phyloP scores from a whole-genome alignment of 306 rosid species.

The Ammopiptanthus mongolicus region DNA sequence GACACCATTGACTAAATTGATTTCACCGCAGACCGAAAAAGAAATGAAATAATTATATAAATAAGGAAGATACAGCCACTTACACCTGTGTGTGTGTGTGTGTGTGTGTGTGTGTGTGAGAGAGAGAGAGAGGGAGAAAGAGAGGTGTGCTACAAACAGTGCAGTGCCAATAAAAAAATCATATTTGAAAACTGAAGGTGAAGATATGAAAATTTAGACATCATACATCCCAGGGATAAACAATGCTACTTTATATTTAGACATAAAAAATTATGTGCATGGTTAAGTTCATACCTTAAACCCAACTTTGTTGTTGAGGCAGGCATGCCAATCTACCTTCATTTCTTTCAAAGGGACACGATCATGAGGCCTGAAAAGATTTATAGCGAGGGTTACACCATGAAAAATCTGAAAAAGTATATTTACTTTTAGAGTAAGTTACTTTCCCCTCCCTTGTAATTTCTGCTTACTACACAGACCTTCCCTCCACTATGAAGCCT shows the following conservation, averaged over 20 bases:
- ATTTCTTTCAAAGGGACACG: constrained; percentile 89
- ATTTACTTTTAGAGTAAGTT: background rate
- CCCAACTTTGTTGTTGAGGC: constrained; percentile 91
- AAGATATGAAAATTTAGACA: background rate
- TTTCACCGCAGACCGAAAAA: background rate
- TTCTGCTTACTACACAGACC: background rate
- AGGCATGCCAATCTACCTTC: constrained; percentile 90
- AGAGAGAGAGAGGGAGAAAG: background rate
- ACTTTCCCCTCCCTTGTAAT: background rate
- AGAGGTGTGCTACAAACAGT: background rate
- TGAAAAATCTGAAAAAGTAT: background rate
- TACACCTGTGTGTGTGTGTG: background rate
- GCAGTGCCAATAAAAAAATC: background rate
- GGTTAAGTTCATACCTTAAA: constrained; percentile 63
- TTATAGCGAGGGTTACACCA: constrained; percentile 16
- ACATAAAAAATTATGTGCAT: background rate
- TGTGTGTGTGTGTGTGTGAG: background rate
- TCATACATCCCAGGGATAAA: constrained; percentile 9
- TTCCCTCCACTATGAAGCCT: constrained; percentile 1
- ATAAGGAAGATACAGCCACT: background rate
- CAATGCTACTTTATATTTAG: background rate
- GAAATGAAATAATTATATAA: background rate
- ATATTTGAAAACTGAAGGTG: constrained; percentile 1
- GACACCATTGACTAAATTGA: background rate
- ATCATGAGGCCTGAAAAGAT: constrained; percentile 81